These are phyloP conservation scores for Epithemia pelagica DNA, from an alignment of 108 stramenopile genomes.

Conservation along the genomic window DNA sequence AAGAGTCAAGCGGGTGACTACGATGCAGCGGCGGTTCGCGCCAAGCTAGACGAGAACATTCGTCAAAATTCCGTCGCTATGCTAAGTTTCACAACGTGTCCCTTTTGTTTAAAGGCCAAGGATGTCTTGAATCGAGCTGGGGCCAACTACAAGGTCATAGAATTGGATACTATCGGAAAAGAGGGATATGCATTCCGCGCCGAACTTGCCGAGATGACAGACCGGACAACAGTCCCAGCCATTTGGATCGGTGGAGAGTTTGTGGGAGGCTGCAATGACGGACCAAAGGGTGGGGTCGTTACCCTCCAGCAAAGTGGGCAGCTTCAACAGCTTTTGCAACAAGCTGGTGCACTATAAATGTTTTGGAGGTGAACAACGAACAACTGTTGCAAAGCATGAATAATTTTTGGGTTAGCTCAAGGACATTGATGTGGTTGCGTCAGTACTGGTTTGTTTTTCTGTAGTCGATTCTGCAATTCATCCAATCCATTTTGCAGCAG, in stretches of 20 bases:
- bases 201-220: slow-evolving; percentile 75
- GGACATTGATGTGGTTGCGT: too few species aligned
- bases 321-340: slow-evolving; percentile 56
- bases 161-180: slow-evolving; percentile 51
- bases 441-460: too few species aligned
- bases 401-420: too few species aligned
- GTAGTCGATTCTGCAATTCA: neutral
- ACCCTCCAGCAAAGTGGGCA: slow-evolving; percentile 45
- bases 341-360: slow-evolving; percentile 37
- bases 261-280: slow-evolving; percentile 91
- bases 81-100: slow-evolving; percentile 77
- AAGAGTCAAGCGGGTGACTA: slow-evolving; percentile 79
- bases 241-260: slow-evolving; percentile 84
- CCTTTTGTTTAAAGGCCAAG: slow-evolving; percentile 90
- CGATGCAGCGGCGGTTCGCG: slow-evolving; percentile 48
- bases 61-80: slow-evolving; percentile 55
- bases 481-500: slow-evolving; percentile 19
- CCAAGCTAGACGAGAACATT: slow-evolving; percentile 51
- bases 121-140: slow-evolving; percentile 52
- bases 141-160: slow-evolving; percentile 65
- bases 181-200: slow-evolving; percentile 77
- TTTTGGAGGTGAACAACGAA: too few species aligned
- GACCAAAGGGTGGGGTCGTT: slow-evolving; percentile 60
- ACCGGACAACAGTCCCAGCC: slow-evolving; percentile 85
- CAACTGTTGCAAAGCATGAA: too few species aligned